Percentiles rank a stretch among this genome's conserved stretches.
These are phyloP conservation scores for Kwoniella mangroviensis DNA, from an alignment of 768 basidiomycete genomes.

Conservation along the genomic window DNA sequence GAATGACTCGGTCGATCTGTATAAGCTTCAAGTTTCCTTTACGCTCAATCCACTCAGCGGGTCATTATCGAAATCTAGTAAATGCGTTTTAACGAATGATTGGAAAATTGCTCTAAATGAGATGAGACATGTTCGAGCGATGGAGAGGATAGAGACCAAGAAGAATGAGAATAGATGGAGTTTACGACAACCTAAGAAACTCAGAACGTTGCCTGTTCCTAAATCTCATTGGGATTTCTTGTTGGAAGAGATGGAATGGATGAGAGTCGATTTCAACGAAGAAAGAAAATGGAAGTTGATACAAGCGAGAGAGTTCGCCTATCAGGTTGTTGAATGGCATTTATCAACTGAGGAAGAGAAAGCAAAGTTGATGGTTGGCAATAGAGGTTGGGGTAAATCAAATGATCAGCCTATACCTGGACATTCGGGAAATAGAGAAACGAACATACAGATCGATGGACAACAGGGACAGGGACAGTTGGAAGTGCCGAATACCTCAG, in stretches of 20 bases:
- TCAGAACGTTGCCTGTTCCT: constrained; percentile 73
- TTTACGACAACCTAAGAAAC: constrained; percentile 93
- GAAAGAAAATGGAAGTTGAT: constrained; percentile 91
- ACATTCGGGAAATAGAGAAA: neutral
- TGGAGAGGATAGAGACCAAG: constrained; percentile 82
- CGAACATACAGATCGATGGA: neutral
- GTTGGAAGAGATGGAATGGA: constrained; percentile 98
- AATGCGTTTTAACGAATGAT: constrained; percentile 53
- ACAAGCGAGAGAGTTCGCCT: constrained; percentile 78
- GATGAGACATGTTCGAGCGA: constrained; percentile 73
- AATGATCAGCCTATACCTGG: constrained; percentile 36
- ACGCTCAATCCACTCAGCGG: constrained; percentile 50
- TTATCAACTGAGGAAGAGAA: constrained; percentile 69
- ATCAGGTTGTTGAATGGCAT: constrained; percentile 87
- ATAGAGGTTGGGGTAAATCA: constrained; percentile 47
- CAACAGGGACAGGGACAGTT: constrained; percentile 13
- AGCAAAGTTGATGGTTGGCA: constrained; percentile 64
- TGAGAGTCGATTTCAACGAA: constrained; percentile 92
- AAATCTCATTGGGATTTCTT: constrained; percentile 90
- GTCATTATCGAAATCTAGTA: constrained; percentile 44
- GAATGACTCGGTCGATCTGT: constrained; percentile 40
- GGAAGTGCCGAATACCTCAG: constrained; percentile 18
- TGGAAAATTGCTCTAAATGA: constrained; percentile 77
- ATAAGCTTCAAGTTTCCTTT: constrained; percentile 43
- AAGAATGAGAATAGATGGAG: constrained; percentile 84